These are phyloP conservation scores for Ophiostoma australiae DNA, from an alignment of 2,329 filamentous ascomycete genomes.

Conservation along the genomic window DNA sequence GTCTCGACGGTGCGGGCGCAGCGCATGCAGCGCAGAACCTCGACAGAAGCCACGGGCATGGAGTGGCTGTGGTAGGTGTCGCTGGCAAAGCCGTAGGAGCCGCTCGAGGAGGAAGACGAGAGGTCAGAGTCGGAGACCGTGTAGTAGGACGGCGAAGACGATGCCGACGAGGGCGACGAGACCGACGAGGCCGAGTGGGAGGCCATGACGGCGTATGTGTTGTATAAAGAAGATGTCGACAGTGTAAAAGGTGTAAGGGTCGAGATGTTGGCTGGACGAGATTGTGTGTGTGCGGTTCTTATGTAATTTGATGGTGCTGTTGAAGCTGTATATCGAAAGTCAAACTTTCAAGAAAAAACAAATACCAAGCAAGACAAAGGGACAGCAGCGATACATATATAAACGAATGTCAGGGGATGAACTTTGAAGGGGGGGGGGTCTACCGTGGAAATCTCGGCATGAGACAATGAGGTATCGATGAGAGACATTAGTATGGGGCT, in stretches of 20 bases:
- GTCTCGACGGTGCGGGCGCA: constrained; percentile 57
- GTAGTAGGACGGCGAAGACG: constrained; percentile 36
- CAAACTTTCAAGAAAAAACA: background rate
- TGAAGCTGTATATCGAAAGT: background rate
- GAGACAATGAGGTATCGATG: background rate
- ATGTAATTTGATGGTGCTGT: background rate
- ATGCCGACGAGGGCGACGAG: constrained; percentile 34
- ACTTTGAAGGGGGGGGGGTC: background rate
- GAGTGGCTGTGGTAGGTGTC: constrained; percentile 39
- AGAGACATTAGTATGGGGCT: constrained; percentile 9
- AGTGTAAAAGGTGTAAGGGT: background rate
- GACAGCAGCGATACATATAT: constrained; percentile 5
- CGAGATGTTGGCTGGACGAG: background rate
- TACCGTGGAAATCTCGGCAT: constrained; percentile 12
- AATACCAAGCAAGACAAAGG: background rate
- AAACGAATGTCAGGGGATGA: constrained; percentile 7
- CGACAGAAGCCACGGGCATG: constrained; percentile 49
- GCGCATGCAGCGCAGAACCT: constrained; percentile 59
- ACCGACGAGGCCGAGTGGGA: constrained; percentile 25
- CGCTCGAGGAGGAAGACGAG: constrained; percentile 35
- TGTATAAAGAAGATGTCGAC: background rate
- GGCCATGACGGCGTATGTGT: constrained; percentile 1
- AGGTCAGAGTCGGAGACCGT: constrained; percentile 41
- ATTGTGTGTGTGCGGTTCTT: background rate
- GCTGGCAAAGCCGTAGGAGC: constrained; percentile 29